A percentile compares a stretch with the other conserved stretches of the same genome.
Conservation (phyloP, 805 yeast genomes). For the Monosporozyma aquatica region DNA sequence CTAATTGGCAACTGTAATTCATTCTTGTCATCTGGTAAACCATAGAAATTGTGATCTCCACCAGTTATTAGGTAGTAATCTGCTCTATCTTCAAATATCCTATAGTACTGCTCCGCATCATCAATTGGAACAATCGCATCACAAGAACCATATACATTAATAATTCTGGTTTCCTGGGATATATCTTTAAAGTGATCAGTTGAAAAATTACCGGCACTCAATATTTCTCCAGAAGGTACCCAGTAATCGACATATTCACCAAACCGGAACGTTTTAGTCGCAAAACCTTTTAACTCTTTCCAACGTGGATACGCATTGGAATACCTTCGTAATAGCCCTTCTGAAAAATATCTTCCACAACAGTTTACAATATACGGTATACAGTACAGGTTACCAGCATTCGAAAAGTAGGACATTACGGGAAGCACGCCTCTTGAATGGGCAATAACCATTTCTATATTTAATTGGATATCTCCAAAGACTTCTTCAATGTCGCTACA, state of each 20-base stretch:
- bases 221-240: conserved; percentile 43
- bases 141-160: conserved; percentile 61
- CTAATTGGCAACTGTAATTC: conserved; percentile 36
- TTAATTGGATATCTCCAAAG: conserved; percentile 21
- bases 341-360: conserved; percentile 58
- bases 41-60: conserved; percentile 80
- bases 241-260: conserved; percentile 39
- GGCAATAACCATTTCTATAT: conserved; percentile 51
- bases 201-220: conserved; percentile 29
- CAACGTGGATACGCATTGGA: conserved; percentile 30
- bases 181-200: conserved; percentile 35
- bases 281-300: conserved; percentile 35
- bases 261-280: conserved; percentile 37
- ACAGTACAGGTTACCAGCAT: conserved; percentile 22
- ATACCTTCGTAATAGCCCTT: conserved; percentile 37
- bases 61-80: conserved; percentile 46
- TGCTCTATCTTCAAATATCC: conserved; percentile 48
- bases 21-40: conserved; percentile 34
- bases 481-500: neutral
- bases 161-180: conserved; percentile 40
- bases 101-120: conserved; percentile 54
- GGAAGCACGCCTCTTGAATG: conserved; percentile 80
- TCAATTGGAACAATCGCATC: conserved; percentile 59
- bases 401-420: conserved; percentile 58
- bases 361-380: conserved; percentile 65